Evolutionary conservation across 176 grass and related monocot genomes (phyloP).

Genomic region (Eragrostis nindensis): DNA sequence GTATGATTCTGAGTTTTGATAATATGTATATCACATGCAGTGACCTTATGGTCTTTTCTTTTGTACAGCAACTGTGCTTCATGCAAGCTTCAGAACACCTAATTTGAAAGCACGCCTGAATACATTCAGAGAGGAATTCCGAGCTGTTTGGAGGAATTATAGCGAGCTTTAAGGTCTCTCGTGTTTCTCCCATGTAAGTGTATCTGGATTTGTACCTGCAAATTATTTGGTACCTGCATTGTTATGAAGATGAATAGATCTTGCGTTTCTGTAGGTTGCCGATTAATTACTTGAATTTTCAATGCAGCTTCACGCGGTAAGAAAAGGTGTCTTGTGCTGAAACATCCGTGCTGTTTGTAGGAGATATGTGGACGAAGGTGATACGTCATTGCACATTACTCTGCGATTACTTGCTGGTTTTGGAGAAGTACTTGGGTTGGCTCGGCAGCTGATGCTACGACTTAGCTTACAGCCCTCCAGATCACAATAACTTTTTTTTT

Average conservation of each 20-base stretch:
- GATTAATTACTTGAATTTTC: not conserved
- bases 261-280: not conserved
- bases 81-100: conserved; percentile 96
- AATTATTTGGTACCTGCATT: not conserved
- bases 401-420: conserved; percentile 36
- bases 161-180: conserved; percentile 67
- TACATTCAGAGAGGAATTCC: conserved; percentile 99
- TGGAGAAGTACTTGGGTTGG: conserved; percentile 22
- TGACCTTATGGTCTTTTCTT: conserved; percentile 28
- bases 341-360: conserved; percentile 40
- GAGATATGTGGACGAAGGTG: conserved; percentile 43
- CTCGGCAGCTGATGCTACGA: not conserved
- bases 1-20: conserved; percentile 29
- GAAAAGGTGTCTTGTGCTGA: conserved; percentile 38
- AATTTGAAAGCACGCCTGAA: conserved; percentile 97
- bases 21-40: not conserved
- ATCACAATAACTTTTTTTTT: conserved; percentile 45
- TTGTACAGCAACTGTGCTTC: conserved; percentile 72
- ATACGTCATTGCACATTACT: conserved; percentile 20
- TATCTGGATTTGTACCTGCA: too few relatives aligned
- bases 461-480: conserved; percentile 10
- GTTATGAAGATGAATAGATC: not conserved
- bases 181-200: conserved; percentile 29
- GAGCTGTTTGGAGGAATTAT: conserved; percentile 92
- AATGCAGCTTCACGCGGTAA: conserved; percentile 43